A percentile compares a stretch with the other conserved stretches of the same genome.
These are phyloP conservation scores for Colletotrichum liaoningense DNA, from an alignment of 2,329 filamentous ascomycete genomes.

Conservation along the genomic window DNA sequence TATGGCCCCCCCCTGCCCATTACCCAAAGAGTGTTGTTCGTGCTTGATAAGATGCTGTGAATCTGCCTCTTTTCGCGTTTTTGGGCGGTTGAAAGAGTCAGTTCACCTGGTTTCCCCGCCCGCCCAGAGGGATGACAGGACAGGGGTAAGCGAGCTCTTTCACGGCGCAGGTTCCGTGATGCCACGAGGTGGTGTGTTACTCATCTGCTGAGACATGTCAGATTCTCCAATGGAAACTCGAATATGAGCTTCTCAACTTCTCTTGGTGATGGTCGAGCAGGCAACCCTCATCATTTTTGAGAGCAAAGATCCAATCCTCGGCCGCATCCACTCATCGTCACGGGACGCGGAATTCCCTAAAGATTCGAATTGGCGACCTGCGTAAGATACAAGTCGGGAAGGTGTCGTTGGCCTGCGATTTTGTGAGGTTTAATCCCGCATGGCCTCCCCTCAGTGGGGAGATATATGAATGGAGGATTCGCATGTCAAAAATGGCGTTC, in stretches of 20 bases:
- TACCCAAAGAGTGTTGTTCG: background rate
- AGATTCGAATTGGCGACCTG: background rate
- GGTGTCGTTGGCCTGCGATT: background rate
- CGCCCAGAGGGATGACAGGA: slow-evolving; percentile 14
- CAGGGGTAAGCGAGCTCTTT: slow-evolving; percentile 33
- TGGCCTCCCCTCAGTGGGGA: background rate
- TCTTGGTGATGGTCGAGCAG: slow-evolving; percentile 15
- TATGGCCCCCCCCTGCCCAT: slow-evolving; percentile 4
- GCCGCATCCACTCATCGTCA: slow-evolving; percentile 31
- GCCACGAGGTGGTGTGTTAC: slow-evolving; percentile 31
- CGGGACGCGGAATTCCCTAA: slow-evolving; percentile 25
- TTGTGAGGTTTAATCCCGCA: background rate
- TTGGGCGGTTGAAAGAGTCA: slow-evolving; percentile 14
- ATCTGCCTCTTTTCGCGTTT: background rate
- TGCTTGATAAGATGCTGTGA: slow-evolving; percentile 13
- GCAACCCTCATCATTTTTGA: slow-evolving; percentile 21
- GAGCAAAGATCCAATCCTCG: slow-evolving; percentile 1
- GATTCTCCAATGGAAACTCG: slow-evolving; percentile 25
- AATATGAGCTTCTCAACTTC: slow-evolving; percentile 10
- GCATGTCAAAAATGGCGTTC: background rate
- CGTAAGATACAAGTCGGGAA: background rate
- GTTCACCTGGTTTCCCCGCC: slow-evolving; percentile 8
- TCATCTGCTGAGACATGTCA: slow-evolving; percentile 17
- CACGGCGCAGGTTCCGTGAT: slow-evolving; percentile 20
- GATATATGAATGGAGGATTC: slow-evolving; percentile 4